These are phyloP conservation scores for Mediolabrus comicus DNA, from an alignment of 108 stramenopile species.

Conservation along the genomic window DNA sequence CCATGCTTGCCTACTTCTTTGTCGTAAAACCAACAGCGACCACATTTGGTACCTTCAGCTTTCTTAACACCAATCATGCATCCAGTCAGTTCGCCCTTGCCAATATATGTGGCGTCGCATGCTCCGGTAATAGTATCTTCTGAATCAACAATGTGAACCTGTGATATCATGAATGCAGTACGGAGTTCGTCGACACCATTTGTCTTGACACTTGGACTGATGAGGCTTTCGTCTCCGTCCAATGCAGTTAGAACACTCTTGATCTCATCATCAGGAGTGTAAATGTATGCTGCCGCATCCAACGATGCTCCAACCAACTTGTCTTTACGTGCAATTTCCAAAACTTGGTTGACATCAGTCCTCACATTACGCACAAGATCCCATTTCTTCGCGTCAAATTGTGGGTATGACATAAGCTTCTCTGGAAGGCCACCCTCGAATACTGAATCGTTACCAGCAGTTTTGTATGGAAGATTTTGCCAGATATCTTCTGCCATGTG, in stretches of 20 bases:
- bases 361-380: slow-evolving; percentile 67
- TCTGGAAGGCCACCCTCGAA: slow-evolving; percentile 79
- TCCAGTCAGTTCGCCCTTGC: slow-evolving; percentile 61
- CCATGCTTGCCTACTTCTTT: slow-evolving; percentile 65
- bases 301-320: slow-evolving; percentile 89
- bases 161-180: slow-evolving; percentile 85
- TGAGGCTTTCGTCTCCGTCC: slow-evolving; percentile 73
- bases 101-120: slow-evolving; percentile 69
- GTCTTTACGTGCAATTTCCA: slow-evolving; percentile 81
- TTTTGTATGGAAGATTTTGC: slow-evolving; percentile 86
- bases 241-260: slow-evolving; percentile 52
- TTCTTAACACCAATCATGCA: slow-evolving; percentile 81
- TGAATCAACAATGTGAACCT: slow-evolving; percentile 77
- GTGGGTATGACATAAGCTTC: slow-evolving; percentile 50
- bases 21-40: slow-evolving; percentile 92
- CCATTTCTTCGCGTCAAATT: slow-evolving; percentile 69
- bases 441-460: slow-evolving; percentile 51
- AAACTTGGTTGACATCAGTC: slow-evolving; percentile 86
- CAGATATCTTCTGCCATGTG: slow-evolving; percentile 99
- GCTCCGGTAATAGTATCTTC: slow-evolving; percentile 41
- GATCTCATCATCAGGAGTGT: slow-evolving; percentile 63
- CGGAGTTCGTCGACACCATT: slow-evolving; percentile 90
- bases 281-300: slow-evolving; percentile 79
- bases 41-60: slow-evolving; percentile 83
- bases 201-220: slow-evolving; percentile 77